Conservation (phyloP, 805 yeast genomes). For the Nakazawaea ambrosiae region DNA sequence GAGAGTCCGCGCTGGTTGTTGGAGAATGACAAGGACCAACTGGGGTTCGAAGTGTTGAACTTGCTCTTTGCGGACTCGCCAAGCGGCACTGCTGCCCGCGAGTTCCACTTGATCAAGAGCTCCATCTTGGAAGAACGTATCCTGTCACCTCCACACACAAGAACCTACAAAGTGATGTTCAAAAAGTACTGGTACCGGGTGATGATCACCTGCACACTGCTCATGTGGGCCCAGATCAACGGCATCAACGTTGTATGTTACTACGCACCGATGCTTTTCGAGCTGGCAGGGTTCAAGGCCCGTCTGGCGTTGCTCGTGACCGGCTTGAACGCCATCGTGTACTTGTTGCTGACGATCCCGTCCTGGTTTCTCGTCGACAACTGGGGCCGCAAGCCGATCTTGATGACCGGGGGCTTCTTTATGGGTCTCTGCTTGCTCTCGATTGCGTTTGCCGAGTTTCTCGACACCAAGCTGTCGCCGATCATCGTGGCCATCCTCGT, state of each 20-base stretch:
- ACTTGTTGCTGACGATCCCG: conserved; percentile 59
- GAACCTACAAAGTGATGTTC: conserved; percentile 36
- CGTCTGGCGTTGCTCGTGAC: conserved; percentile 81
- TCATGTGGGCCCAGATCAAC: conserved; percentile 82
- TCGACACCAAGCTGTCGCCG: conserved; percentile 48
- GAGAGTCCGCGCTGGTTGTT: conserved; percentile 88
- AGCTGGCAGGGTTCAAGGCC: conserved; percentile 87
- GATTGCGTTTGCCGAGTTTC: conserved; percentile 55
- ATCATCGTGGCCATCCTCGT: conserved; percentile 69
- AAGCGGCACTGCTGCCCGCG: conserved; percentile 24
- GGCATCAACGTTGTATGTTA: conserved; percentile 87
- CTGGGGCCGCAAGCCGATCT: conserved; percentile 88
- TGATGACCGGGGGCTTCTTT: conserved; percentile 67
- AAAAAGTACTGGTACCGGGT: conserved; percentile 40
- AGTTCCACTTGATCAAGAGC: conserved; percentile 40
- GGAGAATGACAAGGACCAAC: conserved; percentile 61
- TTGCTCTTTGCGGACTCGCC: conserved; percentile 24
- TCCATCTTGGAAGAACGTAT: conserved; percentile 31
- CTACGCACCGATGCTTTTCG: conserved; percentile 87
- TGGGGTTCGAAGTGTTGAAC: conserved; percentile 34
- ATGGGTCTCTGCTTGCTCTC: conserved; percentile 68
- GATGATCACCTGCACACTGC: conserved; percentile 76
- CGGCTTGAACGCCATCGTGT: conserved; percentile 61
- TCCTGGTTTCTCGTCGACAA: conserved; percentile 88
- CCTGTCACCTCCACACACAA: conserved; percentile 29